Conservation (phyloP, 2,329 filamentous ascomycete genomes). For the Phyllosticta capitalensis region DNA sequence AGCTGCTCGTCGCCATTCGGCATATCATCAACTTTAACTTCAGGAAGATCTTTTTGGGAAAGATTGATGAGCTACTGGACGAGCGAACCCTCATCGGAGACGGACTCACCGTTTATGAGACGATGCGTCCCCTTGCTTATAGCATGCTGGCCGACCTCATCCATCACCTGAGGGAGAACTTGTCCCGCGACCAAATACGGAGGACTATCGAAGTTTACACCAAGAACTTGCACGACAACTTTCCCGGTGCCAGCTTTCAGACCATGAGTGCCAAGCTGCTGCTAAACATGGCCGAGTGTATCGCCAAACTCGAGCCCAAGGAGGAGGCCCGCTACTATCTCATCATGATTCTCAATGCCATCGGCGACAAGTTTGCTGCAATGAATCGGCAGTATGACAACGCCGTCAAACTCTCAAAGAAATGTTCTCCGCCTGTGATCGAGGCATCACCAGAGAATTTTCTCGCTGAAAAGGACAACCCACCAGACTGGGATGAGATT, state of each 20-base stretch:
- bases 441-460: conserved; percentile 67
- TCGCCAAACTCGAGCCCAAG: conserved; percentile 88
- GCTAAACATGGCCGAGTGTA: conserved; percentile 96
- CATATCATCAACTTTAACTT: conserved; percentile 99
- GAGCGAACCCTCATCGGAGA: conserved; percentile 92
- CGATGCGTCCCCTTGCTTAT: conserved; percentile 88
- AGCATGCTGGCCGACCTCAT: conserved; percentile 98
- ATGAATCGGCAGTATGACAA: conserved; percentile 98
- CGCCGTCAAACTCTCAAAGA: conserved; percentile 81
- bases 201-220: conserved; percentile 97
- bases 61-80: conserved; percentile 91
- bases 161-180: conserved; percentile 86
- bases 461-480: conserved; percentile 68
- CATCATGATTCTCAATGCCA: conserved; percentile 95
- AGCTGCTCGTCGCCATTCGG: conserved; percentile 87
- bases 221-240: conserved; percentile 87
- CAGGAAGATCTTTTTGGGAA: conserved; percentile 82
- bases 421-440: conserved; percentile 56
- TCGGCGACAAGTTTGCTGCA: conserved; percentile 93
- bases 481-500: conserved; percentile 93
- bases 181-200: conserved; percentile 82
- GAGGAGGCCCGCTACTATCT: conserved; percentile 89
- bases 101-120: conserved; percentile 92
- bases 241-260: conserved; percentile 96
- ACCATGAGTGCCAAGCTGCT: conserved; percentile 98